These are phyloP conservation scores for Suillus subalutaceus DNA, from an alignment of 768 basidiomycete species.

Conservation along the genomic window DNA sequence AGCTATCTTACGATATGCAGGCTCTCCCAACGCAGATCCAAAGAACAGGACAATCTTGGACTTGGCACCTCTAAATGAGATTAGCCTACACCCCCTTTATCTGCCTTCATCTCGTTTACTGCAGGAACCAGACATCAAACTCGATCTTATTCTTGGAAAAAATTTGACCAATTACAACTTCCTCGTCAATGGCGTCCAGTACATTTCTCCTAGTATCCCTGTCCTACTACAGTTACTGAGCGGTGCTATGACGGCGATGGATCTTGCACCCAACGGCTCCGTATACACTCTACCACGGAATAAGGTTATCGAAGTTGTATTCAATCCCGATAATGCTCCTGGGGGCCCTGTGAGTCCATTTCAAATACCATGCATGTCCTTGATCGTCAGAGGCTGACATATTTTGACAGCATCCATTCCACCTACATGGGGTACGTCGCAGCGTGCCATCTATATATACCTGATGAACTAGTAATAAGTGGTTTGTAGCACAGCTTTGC, in stretches of 20 bases:
- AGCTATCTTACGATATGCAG: constrained; percentile 47
- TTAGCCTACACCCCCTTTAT: not conserved
- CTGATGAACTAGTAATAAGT: not conserved
- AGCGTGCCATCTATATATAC: not conserved
- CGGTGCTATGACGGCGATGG: constrained; percentile 37
- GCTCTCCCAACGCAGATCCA: constrained; percentile 42
- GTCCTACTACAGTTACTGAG: constrained; percentile 51
- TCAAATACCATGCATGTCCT: not conserved
- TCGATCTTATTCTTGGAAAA: constrained; percentile 37
- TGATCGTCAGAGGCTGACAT: not conserved
- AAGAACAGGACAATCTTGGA: constrained; percentile 13
- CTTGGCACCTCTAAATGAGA: not conserved
- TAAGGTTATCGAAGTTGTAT: constrained; percentile 45
- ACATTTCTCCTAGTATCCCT: constrained; percentile 41
- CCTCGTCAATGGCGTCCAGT: constrained; percentile 38
- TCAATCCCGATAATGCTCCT: constrained; percentile 11
- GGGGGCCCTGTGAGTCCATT: constrained; percentile 14
- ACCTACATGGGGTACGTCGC: constrained; percentile 21
- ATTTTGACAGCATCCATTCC: constrained; percentile 27
- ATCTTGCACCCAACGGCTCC: constrained; percentile 42
- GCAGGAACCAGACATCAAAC: constrained; percentile 31
- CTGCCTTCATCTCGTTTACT: not conserved
- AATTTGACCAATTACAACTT: constrained; percentile 21
- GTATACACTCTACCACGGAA: constrained; percentile 48
- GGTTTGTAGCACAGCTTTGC: not conserved